Conservation (phyloP, 306 rosid species). For the Ammopiptanthus mongolicus region DNA sequence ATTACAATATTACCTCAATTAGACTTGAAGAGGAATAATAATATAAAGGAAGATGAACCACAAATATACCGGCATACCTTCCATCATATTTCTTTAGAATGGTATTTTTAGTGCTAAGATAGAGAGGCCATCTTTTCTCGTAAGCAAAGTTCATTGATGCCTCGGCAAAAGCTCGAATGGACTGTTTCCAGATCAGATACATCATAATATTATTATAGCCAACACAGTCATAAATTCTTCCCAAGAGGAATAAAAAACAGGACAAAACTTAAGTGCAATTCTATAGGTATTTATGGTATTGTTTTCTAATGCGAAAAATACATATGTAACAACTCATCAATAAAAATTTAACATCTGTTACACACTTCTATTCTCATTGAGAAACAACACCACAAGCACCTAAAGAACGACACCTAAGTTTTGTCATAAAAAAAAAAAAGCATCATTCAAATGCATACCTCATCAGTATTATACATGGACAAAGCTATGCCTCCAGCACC, state of each 20-base stretch:
- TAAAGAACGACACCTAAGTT: too few relatives aligned
- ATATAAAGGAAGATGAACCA: not conserved
- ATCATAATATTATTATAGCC: not conserved
- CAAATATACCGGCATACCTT: slow-evolving; percentile 54
- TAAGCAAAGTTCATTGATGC: slow-evolving; percentile 89
- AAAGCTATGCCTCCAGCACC: slow-evolving; percentile 90
- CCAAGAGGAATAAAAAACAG: not conserved
- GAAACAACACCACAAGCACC: too few relatives aligned
- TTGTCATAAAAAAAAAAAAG: not conserved
- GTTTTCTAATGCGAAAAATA: too few relatives aligned
- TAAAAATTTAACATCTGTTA: too few relatives aligned
- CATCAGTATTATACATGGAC: slow-evolving; percentile 94
- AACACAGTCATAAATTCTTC: not conserved
- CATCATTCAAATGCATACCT: slow-evolving; percentile 44
- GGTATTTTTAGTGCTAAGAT: slow-evolving; percentile 96
- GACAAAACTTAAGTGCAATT: too few relatives aligned
- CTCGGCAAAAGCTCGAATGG: slow-evolving; percentile 83
- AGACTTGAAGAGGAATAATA: not conserved
- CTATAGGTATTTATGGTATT: too few relatives aligned
- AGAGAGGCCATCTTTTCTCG: slow-evolving; percentile 95
- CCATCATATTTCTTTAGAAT: slow-evolving; percentile 96
- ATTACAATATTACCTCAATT: not conserved
- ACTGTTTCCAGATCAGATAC: slow-evolving; percentile 46
- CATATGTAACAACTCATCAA: too few relatives aligned
- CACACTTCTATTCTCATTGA: too few relatives aligned